Percentiles rank a stretch among this genome's conserved stretches.
Conservation (phyloP, 768 basidiomycete species). For the Amanita thiersii region DNA sequence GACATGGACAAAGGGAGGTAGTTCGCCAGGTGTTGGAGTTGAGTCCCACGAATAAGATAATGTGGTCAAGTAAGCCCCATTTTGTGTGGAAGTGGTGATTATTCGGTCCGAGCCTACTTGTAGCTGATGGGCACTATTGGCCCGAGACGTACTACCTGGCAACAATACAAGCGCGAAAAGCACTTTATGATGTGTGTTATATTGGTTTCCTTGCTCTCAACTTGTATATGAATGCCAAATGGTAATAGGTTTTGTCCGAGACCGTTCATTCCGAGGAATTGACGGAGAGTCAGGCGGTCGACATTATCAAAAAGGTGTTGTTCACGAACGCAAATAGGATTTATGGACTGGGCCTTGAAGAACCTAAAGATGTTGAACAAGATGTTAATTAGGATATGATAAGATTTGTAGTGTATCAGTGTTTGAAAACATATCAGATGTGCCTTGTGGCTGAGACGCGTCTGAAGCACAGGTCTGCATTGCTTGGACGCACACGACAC, state of each 20-base stretch:
- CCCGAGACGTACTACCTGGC: constrained; percentile 73
- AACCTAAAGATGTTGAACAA: too few species aligned
- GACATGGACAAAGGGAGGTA: constrained; percentile 50
- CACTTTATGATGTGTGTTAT: constrained; percentile 44
- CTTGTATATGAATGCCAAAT: too few species aligned
- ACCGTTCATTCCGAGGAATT: constrained; percentile 41
- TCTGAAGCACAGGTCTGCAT: too few species aligned
- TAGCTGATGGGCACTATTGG: constrained; percentile 67
- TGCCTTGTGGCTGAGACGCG: too few species aligned
- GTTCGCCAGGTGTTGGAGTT: constrained; percentile 63
- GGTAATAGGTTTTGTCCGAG: constrained; percentile 51
- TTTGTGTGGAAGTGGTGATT: neutral
- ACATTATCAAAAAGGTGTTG: constrained; percentile 45
- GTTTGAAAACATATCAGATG: too few species aligned
- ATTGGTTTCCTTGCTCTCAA: neutral
- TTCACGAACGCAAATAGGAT: constrained; percentile 62
- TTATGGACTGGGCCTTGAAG: constrained; percentile 46
- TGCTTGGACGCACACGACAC: too few species aligned
- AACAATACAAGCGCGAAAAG: constrained; percentile 52
- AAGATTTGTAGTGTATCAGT: too few species aligned
- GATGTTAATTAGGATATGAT: too few species aligned
- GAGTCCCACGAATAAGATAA: constrained; percentile 67
- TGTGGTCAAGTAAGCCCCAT: constrained; percentile 67
- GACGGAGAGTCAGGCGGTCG: constrained; percentile 43
- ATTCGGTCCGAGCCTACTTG: neutral